Base-by-base conservation (phyloP, 2,329 filamentous ascomycete species). In the Sclerotinia nivalis region DNA sequence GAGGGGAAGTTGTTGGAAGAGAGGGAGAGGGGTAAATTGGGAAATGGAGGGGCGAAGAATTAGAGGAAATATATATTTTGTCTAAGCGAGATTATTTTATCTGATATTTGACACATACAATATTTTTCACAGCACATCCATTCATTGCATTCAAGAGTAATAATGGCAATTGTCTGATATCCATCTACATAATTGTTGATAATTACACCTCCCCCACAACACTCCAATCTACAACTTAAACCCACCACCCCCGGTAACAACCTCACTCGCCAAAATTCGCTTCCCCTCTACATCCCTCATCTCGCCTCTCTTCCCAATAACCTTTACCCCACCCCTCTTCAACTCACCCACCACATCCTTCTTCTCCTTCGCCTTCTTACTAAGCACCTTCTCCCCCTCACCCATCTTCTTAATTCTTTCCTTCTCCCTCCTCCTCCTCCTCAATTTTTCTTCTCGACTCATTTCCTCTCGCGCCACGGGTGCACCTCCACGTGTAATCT, bases 221-320 rank as follows among this genome's bases (percentile, higher is more conserved):
- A 22, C 31, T 58, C 22, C 7, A 66, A 43, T 25, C 55, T 84
- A 91, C 75, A 91, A 78, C 83, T 91, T 91, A 77, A 86, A 89
- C 71, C 82, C 85, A 70, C 86, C 85, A 61, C 75, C 78, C 71
- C 87, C 87, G 64, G 84, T 84, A 55, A 81, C 79, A n/a, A 81
- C 78, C 78, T 82, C 84, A 49, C 80, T 81, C 58, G 81, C 83
- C 79, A 85, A 85, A 56, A 91, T 86, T 82, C 92, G 91, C 77
- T 91, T 93, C 43, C 94, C 94, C 75, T 96, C 89, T 47, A 97
- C 86, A 81, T 96, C 91, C 25, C 90, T 90, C 68, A 97, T 83
- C 80, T 94, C 90, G 66, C 95, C 95, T 84, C 93, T 94, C 82
- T 91, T 92, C 72, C 93, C 94, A 81, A 97, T 96, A 71, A 98